Percentiles rank a stretch among this genome's conserved stretches.
Conservation (phyloP, 345 rosid species). For the Eucalyptus leucophloia region DNA sequence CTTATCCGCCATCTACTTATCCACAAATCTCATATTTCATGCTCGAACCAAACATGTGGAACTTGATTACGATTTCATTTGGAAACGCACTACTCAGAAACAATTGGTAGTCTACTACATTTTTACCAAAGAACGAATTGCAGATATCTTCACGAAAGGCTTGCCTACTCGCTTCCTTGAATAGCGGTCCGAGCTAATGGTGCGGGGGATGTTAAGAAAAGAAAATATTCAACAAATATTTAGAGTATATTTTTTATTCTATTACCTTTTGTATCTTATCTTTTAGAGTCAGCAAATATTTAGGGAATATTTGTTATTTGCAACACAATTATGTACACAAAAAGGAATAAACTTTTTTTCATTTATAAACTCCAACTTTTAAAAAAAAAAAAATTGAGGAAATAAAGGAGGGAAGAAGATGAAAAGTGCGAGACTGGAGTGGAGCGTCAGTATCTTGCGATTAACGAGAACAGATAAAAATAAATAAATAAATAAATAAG, state of each 20-base stretch:
- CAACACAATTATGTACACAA: too few relatives aligned
- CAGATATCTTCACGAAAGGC: not conserved
- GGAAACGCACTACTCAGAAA: not conserved
- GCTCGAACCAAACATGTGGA: not conserved
- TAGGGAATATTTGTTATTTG: too few relatives aligned
- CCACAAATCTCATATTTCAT: not conserved
- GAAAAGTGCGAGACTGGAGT: too few relatives aligned
- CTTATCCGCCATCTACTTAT: not conserved
- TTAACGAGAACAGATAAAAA: too few relatives aligned
- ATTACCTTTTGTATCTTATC: not conserved
- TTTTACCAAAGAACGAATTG: not conserved
- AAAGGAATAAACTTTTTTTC: too few relatives aligned
- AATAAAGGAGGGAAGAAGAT: too few relatives aligned
- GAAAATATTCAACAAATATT: not conserved
- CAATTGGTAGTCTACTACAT: not conserved
- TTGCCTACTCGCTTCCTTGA: not conserved
- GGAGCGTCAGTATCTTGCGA: too few relatives aligned
- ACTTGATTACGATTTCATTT: not conserved
- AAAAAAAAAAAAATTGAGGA: too few relatives aligned
- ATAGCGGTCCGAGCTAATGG: not conserved
- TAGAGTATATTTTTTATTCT: too few relatives aligned
- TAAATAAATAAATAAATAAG: accelerated
- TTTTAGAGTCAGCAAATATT: too few relatives aligned
- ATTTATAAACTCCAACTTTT: too few relatives aligned
- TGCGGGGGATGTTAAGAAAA: not conserved